Evolutionary conservation across 1,284 basidiomycete species (phyloP), one percentile per base, ranked within the genome.

Genomic region (Naganishia sp.): DNA sequence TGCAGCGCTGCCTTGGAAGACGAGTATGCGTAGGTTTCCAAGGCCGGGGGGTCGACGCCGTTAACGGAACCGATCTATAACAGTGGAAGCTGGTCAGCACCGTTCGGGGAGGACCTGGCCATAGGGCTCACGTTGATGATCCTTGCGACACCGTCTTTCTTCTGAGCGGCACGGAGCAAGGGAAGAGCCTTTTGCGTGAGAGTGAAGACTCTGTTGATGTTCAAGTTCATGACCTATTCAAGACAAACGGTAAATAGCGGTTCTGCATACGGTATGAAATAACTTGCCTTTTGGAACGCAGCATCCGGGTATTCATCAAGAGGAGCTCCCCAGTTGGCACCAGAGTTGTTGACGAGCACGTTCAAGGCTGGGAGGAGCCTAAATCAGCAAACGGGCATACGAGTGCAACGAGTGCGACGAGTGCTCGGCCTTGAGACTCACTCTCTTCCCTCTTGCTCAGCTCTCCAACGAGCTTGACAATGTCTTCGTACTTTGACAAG

Each of bases 11-110:
- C 83, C 74, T 90, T 90, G 33, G 85, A 86, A 1, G 86, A 83
- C 31, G 86, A 84, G 74, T 89, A 89, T 1, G 87, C 86, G 71
- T 86, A 89, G 0, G 87, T 88, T 72, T 88, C 86, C 65, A 85
- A 82, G 23, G 78, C 75, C 4, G 86, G 85, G 0, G 86, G 83
- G 44, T 70, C 71, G 18, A 86, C 69, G 3, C 85, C 87, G 72
- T 88, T 86, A 21, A 88, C 81, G 2, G 85, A 86, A 13, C 87
- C 87, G 72, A 88, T 87, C 86, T 87, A 69, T 49, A n/a, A 44
- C 13, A 39, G 56, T n/a, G 52, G 7, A 4, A 36, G 53, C 54
- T 28, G 31, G 25, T 57, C 18, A 57, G 43, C 23, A 15, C 4
- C 21, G 5, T 16, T 36, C 31, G 21, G 18, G 6, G 16, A n/a